Evolutionary conservation across 306 rosid genomes (phyloP), one percentile per base, ranked within the genome.

Genomic region (Lupinus albus): DNA sequence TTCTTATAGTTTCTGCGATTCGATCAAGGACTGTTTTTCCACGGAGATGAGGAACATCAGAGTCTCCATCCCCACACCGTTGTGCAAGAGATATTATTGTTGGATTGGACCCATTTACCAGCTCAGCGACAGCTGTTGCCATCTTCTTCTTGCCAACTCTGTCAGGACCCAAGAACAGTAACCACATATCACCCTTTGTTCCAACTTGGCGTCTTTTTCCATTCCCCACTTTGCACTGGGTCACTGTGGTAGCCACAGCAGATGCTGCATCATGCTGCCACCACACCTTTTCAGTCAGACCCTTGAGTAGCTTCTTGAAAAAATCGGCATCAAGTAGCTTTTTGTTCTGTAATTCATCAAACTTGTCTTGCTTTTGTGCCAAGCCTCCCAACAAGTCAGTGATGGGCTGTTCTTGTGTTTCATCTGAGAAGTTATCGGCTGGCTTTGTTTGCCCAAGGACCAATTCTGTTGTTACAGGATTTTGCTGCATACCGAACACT

Each of bases 181-280:
- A 61, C 99, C 99, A 94, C 67, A 83, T 80, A 77, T 91, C 97
- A 32, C 96, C 92, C 78, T 85, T 91, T 7, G 88, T 44, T 13
- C 70, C 74, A 0, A 85, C 73, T 41, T 80, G 78, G 6, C 83
- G 84, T 52, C 84, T 77, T 76, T 81, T 90, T 55, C 95, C 87
- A 15, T 84, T 84, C 42, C 96, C 96, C 67, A 81, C 63, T 81
- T 83, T 90, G 74, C 97, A 91, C 21, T 78, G 80, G 35, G 95
- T 88, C 78, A 91, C 85, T 0, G 91, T 81, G 28, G 94, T 79
- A 47, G 99, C 99, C 53, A 94, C 80, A 6, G 89, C 82, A 4
- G 91, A 72, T 7, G 97, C 99, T 68, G 99, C 99, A 57, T 91
- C 99, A 20, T 64, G 85, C 89, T 94, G 99, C 99, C 99, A 94